Evolutionary conservation across 148 eudicot species (phyloP), one percentile per base, ranked within the genome.

Genomic region (Oxyria digyna): DNA sequence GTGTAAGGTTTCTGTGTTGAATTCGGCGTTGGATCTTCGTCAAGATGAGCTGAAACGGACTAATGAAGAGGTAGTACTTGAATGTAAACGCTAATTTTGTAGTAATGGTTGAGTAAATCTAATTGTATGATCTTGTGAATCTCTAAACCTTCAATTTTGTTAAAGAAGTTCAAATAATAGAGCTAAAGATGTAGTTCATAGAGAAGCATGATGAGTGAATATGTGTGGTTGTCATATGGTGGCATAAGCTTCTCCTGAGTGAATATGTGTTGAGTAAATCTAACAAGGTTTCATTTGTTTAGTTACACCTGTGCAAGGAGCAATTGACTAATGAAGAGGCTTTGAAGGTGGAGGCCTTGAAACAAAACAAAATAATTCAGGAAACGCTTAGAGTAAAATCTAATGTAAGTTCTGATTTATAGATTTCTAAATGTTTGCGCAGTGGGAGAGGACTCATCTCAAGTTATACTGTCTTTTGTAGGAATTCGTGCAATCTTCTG

Each of bases 401-500:
- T 14, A 80, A 78, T 83, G 98, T 93, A 66, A 69, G 75, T 68
- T 70, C 52, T 18, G 42, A 23, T 31, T 70, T 42, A 42, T 14
- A 27, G 62, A 2, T 29, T 59, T 1, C 65, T 59, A 59, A 31
- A 59, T 59, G 38, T 4, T 27, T 59, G 38, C 31, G 6, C 31
- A 13, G 65, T 29, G 65, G 38, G 10, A 14, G 4, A 14, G 3
- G 31, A 59, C 65, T 59, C 65, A 59, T 29, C 37, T 15, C 9
- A 18, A 59, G 65, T 31, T 14, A 1, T 27, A 14, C 37, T 29
- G 17, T 59, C 20, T 59, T 15, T 48, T 64, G 67, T 71, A 94
- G 98, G 97, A 90, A 71, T 86, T 90, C 38, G 83, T 80, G 62
- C 82, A 42, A 76, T 79, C 89, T 42, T 81, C 77, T 65, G 8